Conservation (phyloP, 2,329 filamentous ascomycete genomes). For the Zalaria sp. region DNA sequence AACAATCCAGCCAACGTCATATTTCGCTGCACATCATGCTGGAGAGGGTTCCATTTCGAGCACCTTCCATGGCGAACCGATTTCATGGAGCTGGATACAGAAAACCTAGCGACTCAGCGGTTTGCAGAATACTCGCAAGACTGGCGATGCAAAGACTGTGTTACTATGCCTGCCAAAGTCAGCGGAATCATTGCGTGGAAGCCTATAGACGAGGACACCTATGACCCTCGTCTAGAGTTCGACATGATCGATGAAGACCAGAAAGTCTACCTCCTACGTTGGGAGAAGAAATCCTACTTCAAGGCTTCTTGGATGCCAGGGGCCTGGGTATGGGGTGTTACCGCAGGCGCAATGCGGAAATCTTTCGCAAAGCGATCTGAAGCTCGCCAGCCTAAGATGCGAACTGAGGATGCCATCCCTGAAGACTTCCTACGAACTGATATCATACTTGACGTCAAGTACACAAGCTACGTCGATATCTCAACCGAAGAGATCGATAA, state of each 20-base stretch:
- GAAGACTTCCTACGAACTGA: conserved; percentile 78
- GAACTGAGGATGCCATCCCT: conserved; percentile 64
- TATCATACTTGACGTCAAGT: conserved; percentile 74
- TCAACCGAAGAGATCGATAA: conserved; percentile 56
- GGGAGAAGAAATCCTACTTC: conserved; percentile 67
- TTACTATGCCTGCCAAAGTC: conserved; percentile 50
- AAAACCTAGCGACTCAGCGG: conserved; percentile 44
- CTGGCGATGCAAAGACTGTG: conserved; percentile 74
- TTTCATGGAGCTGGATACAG: conserved; percentile 28
- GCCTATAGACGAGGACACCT: conserved; percentile 45
- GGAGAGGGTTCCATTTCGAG: conserved; percentile 67
- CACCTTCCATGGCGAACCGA: conserved; percentile 51
- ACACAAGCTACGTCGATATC: conserved; percentile 42
- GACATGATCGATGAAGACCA: conserved; percentile 53
- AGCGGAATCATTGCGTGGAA: conserved; percentile 81
- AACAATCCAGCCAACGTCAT: conserved; percentile 66
- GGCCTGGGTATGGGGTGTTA: conserved; percentile 70
- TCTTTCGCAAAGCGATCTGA: conserved; percentile 62
- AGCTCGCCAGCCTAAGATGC: conserved; percentile 51
- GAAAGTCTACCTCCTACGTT: conserved; percentile 90
- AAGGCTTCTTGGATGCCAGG: conserved; percentile 80
- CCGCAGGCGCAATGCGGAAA: conserved; percentile 48
- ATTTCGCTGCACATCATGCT: conserved; percentile 70
- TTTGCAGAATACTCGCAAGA: conserved; percentile 58
- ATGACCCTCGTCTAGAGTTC: conserved; percentile 37